A percentile compares a stretch with the other conserved stretches of the same genome.
phyloP scores from a whole-genome alignment of 1,139 yeast species.

The Hemisphaericaspora subhashii region DNA sequence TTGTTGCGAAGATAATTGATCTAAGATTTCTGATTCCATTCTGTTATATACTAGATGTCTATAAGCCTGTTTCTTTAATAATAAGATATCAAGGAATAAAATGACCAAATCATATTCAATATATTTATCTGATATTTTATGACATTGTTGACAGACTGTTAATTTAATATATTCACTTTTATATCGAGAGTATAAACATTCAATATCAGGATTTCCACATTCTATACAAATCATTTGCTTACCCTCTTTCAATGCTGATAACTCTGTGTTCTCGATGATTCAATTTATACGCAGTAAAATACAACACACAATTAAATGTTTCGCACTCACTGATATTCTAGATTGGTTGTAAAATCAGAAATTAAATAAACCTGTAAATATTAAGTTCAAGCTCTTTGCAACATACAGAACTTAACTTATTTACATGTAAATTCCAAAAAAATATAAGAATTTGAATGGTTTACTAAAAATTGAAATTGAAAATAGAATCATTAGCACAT shows the following conservation, averaged over 20 bases:
- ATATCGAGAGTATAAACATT: conserved; percentile 67
- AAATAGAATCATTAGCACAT: neutral
- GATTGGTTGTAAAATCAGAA: too few species aligned
- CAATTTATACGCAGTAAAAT: too few species aligned
- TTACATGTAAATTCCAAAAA: too few species aligned
- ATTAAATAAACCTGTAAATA: too few species aligned
- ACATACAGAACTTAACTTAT: too few species aligned
- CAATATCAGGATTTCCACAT: conserved; percentile 63
- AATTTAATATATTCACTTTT: conserved; percentile 78
- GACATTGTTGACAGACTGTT: conserved; percentile 75
- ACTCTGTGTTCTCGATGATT: too few species aligned
- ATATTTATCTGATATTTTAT: conserved; percentile 80
- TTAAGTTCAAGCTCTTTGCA: too few species aligned
- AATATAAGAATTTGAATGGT: too few species aligned
- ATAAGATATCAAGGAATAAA: conserved; percentile 75
- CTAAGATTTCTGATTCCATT: conserved; percentile 36
- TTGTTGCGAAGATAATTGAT: conserved; percentile 14
- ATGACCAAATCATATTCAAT: conserved; percentile 87
- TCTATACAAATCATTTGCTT: conserved; percentile 94
- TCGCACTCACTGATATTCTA: too few species aligned
- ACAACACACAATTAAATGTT: too few species aligned
- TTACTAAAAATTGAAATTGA: too few species aligned
- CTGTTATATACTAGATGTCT: conserved; percentile 83
- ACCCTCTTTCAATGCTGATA: too few species aligned
- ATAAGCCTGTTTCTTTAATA: conserved; percentile 86